phyloP scores from a whole-genome alignment of 2,329 filamentous ascomycete genomes.

The Bipolaris oryzae region DNA sequence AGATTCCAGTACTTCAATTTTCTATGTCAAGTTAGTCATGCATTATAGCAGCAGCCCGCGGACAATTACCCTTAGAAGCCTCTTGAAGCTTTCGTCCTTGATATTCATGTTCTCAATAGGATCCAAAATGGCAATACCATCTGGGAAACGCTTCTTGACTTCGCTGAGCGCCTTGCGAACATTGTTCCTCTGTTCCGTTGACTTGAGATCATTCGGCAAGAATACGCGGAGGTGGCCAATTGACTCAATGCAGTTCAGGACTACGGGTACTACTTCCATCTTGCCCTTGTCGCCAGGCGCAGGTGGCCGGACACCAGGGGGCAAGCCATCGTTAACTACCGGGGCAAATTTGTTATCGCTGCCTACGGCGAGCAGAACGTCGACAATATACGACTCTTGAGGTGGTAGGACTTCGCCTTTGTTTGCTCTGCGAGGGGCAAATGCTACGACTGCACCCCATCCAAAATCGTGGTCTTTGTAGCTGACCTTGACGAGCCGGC shows the following conservation, averaged over 20 bases:
- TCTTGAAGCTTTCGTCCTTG: slow-evolving; percentile 89
- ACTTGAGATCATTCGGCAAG: slow-evolving; percentile 76
- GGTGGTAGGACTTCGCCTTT: slow-evolving; percentile 71
- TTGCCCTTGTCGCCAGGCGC: slow-evolving; percentile 68
- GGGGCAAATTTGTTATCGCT: slow-evolving; percentile 60
- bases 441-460: slow-evolving; percentile 88
- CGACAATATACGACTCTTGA: slow-evolving; percentile 80
- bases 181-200: slow-evolving; percentile 69
- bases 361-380: slow-evolving; percentile 74
- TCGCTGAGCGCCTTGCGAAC: slow-evolving; percentile 74
- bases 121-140: slow-evolving; percentile 86
- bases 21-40: slow-evolving; percentile 57
- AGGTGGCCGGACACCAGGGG: slow-evolving; percentile 66
- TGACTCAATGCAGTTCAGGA: slow-evolving; percentile 82
- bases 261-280: slow-evolving; percentile 83
- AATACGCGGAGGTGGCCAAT: slow-evolving; percentile 85
- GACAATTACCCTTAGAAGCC: slow-evolving; percentile 68
- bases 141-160: slow-evolving; percentile 85
- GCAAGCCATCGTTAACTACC: slow-evolving; percentile 69
- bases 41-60: neutral
- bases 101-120: slow-evolving; percentile 97
- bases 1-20: slow-evolving; percentile 96
- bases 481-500: slow-evolving; percentile 87
- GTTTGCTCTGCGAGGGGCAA: slow-evolving; percentile 66
- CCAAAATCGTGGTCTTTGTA: slow-evolving; percentile 83